These are phyloP conservation scores for Discostella pseudostelligera DNA, from an alignment of 108 stramenopile species.

Conservation along the genomic window DNA sequence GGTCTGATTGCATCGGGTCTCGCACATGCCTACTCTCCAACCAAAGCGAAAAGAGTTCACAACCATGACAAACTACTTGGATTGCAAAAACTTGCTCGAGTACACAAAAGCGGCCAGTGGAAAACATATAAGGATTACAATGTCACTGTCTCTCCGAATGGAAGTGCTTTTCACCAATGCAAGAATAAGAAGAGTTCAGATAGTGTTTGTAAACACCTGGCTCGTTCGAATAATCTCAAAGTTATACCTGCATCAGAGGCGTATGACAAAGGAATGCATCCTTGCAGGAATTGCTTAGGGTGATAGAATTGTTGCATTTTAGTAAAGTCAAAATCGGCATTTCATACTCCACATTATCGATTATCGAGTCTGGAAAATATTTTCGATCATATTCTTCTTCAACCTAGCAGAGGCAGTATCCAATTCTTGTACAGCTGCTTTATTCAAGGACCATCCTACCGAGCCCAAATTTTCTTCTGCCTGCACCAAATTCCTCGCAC, in stretches of 20 bases:
- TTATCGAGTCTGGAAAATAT: conserved; percentile 77
- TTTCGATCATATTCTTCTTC: conserved; percentile 85
- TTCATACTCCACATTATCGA: background rate
- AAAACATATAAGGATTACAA: conserved; percentile 42
- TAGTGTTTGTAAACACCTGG: conserved; percentile 57
- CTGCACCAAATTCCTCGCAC: conserved; percentile 61
- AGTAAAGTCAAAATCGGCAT: too few relatives aligned
- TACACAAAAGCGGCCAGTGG: conserved; percentile 42
- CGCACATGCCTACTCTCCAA: conserved; percentile 58
- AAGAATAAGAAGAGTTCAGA: conserved; percentile 12
- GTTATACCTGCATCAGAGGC: conserved; percentile 51
- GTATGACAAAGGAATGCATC: conserved; percentile 62
- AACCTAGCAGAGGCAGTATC: conserved; percentile 67
- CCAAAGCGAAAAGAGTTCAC: conserved; percentile 39
- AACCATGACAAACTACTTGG: conserved; percentile 64
- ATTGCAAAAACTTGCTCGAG: conserved; percentile 55
- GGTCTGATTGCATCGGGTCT: conserved; percentile 67
- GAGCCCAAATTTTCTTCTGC: conserved; percentile 73
- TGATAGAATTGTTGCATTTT: conserved; percentile 21
- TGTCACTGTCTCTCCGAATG: conserved; percentile 59
- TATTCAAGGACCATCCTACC: conserved; percentile 64
- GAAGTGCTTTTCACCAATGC: conserved; percentile 66
- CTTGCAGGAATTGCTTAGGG: conserved; percentile 67
- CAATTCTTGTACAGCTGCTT: conserved; percentile 55
- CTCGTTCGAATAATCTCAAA: conserved; percentile 42